Evolutionary conservation across 352 stramenopile species (phyloP).

Genomic region (Phytophthora lateralis): DNA sequence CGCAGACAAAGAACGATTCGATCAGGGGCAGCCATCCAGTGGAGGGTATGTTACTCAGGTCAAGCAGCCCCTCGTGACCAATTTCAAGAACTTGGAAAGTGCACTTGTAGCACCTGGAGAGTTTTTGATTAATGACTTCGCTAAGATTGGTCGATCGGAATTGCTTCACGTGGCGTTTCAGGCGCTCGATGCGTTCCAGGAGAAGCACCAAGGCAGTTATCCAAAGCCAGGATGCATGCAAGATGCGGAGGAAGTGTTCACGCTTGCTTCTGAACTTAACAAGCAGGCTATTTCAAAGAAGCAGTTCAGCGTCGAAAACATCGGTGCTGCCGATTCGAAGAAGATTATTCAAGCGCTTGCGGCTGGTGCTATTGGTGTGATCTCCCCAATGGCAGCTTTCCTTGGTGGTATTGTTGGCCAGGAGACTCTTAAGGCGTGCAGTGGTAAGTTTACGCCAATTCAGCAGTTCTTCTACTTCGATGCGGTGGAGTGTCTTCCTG

Average conservation of each 20-base stretch:
- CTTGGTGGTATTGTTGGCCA: slow-evolving; percentile 98
- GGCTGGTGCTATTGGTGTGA: slow-evolving; percentile 87
- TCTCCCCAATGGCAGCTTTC: slow-evolving; percentile 97
- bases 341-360: slow-evolving; percentile 84
- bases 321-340: slow-evolving; percentile 71
- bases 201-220: slow-evolving; percentile 71
- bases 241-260: slow-evolving; percentile 89
- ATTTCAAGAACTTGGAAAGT: slow-evolving; percentile 91
- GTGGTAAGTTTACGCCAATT: slow-evolving; percentile 99
- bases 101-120: slow-evolving; percentile 91
- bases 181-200: slow-evolving; percentile 87
- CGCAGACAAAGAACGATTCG: slow-evolving; percentile 71
- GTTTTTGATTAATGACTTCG: slow-evolving; percentile 98
- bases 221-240: slow-evolving; percentile 88
- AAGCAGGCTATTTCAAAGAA: slow-evolving; percentile 72
- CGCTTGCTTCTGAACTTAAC: slow-evolving; percentile 77
- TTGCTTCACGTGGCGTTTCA: slow-evolving; percentile 92
- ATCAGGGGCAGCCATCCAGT: slow-evolving; percentile 62
- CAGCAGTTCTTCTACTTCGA: slow-evolving; percentile 99
- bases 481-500: slow-evolving; percentile 95
- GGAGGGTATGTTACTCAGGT: slow-evolving; percentile 94
- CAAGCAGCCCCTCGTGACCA: slow-evolving; percentile 94
- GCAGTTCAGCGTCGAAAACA: slow-evolving; percentile 61
- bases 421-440: slow-evolving; percentile 98
- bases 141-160: slow-evolving; percentile 94